These are phyloP conservation scores for Penicillium sp. DNA, from an alignment of 2,329 filamentous ascomycete species.

Conservation along the genomic window DNA sequence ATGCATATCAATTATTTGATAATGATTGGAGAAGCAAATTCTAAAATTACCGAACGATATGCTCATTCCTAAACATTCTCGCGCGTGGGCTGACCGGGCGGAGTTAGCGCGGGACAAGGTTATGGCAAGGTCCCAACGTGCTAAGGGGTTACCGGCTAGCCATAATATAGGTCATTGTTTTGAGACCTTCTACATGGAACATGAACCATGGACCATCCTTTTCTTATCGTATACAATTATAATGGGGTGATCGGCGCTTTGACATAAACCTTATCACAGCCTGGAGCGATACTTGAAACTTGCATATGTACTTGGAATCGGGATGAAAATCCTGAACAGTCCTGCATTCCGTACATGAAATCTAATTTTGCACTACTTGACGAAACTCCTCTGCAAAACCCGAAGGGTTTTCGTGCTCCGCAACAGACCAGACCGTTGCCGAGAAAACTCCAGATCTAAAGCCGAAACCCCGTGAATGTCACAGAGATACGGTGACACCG, in stretches of 20 bases:
- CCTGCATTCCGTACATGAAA: too few species aligned
- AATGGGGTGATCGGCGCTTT: not conserved
- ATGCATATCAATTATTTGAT: not conserved
- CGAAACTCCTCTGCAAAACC: not conserved
- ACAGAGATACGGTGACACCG: not conserved
- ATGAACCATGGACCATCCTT: not conserved
- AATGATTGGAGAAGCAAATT: not conserved
- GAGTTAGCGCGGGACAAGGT: not conserved
- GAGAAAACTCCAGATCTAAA: conserved; percentile 8
- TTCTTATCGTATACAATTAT: not conserved
- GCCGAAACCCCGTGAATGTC: not conserved
- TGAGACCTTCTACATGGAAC: too few species aligned
- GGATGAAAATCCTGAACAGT: too few species aligned
- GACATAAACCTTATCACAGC: not conserved
- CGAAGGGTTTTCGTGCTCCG: not conserved
- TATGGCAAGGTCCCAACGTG: not conserved
- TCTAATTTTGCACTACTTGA: not conserved
- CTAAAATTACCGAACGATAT: not conserved
- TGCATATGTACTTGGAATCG: too few species aligned
- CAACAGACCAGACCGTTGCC: not conserved
- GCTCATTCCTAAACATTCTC: not conserved
- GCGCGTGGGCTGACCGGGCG: not conserved
- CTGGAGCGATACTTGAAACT: not conserved
- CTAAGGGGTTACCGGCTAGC: not conserved
- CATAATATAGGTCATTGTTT: not conserved